A percentile compares a stretch with the other conserved stretches of the same genome.
phyloP scores from a whole-genome alignment of 148 eudicot genomes.

The Chenopodium quinoa region DNA sequence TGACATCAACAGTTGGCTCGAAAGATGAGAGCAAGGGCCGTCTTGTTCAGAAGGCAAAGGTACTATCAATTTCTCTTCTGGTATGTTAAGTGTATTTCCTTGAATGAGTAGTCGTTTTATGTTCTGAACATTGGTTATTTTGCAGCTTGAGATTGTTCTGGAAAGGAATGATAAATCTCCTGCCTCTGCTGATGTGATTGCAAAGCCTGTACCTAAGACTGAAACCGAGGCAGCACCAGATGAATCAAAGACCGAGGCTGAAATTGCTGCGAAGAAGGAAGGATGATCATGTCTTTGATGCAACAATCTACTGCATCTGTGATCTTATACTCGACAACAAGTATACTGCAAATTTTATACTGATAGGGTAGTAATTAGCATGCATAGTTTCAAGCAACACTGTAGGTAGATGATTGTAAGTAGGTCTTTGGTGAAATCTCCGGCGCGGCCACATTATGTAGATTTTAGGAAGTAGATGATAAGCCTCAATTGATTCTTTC shows the following conservation, averaged over 20 bases:
- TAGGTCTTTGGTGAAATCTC: conserved; percentile 6
- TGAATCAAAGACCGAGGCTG: not conserved
- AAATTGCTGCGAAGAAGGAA: conserved; percentile 6
- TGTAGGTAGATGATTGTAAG: conserved; percentile 8
- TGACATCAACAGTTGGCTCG: conserved; percentile 40
- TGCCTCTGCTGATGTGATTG: not conserved
- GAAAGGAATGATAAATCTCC: conserved; percentile 28
- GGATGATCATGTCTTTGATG: conserved; percentile 4
- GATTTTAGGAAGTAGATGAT: conserved; percentile 10
- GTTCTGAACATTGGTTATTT: too few species aligned
- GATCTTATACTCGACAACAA: not conserved
- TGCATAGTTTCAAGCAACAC: conserved; percentile 1
- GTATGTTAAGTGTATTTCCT: not conserved
- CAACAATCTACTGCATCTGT: not conserved
- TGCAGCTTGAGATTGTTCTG: conserved; percentile 32
- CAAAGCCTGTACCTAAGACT: not conserved
- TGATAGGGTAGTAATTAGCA: conserved; percentile 1
- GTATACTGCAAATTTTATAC: not conserved
- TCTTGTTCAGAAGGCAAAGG: conserved; percentile 39
- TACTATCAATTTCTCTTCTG: not conserved
- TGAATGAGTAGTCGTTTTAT: not conserved
- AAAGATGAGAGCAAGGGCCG: conserved; percentile 41
- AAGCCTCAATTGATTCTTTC: conserved; percentile 14
- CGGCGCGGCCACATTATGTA: conserved; percentile 3
- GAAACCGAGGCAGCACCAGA: not conserved